These are phyloP conservation scores for Dysphania ambrosioides DNA, from an alignment of 148 eudicot species.

Conservation along the genomic window DNA sequence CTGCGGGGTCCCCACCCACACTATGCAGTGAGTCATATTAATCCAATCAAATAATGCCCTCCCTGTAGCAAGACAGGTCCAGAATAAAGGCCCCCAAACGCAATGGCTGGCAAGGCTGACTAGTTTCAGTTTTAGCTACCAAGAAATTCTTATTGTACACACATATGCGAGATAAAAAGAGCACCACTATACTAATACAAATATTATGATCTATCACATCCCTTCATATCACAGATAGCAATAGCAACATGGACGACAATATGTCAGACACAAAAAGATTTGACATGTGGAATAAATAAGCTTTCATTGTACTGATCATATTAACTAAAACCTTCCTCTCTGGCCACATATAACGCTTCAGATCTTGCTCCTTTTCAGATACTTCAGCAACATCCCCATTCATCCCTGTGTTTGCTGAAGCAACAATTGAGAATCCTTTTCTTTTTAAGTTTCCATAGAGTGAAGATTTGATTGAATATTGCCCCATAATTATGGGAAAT, in stretches of 20 bases:
- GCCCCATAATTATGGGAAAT: conserved; percentile 26
- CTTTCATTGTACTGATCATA: background rate
- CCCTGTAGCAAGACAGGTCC: background rate
- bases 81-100: background rate
- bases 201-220: no score
- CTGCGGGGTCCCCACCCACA: background rate
- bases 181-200: no score
- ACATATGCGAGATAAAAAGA: no score
- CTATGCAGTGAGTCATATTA: background rate
- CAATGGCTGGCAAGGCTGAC: background rate
- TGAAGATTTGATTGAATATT: conserved; percentile 27
- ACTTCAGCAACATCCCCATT: conserved; percentile 33
- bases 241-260: background rate
- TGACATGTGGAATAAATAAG: background rate
- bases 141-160: no score
- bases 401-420: conserved; percentile 33
- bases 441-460: conserved; percentile 17
- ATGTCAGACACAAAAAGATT: background rate
- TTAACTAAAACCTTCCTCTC: conserved; percentile 47
- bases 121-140: background rate
- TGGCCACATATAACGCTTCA: conserved; percentile 51
- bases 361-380: conserved; percentile 32
- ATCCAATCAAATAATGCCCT: background rate
- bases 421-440: conserved; percentile 30
- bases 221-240: background rate